Conservation (phyloP, 306 rosid genomes). For the Parietaria judaica region DNA sequence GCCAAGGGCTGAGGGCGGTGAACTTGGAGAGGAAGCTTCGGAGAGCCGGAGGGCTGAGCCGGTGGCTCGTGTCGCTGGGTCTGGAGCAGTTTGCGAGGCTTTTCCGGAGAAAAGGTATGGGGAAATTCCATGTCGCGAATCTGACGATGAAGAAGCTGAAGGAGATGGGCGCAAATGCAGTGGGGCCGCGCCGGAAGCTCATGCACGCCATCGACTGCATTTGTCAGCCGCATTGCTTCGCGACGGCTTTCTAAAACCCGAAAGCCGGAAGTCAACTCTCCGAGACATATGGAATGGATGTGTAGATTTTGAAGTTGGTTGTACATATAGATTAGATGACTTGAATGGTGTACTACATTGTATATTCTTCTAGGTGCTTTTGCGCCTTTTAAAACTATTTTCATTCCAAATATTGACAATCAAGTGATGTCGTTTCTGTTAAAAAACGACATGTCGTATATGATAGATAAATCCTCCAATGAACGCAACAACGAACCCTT, state of each 20-base stretch:
- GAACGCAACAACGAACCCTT: too few species aligned
- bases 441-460: too few species aligned
- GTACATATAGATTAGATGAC: neutral
- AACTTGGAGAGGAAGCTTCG: conserved; percentile 73
- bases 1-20: conserved; percentile 56
- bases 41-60: conserved; percentile 82
- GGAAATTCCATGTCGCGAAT: conserved; percentile 68
- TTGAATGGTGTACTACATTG: neutral
- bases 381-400: too few species aligned
- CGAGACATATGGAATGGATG: neutral
- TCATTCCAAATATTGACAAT: too few species aligned
- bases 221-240: conserved; percentile 69
- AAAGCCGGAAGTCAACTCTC: neutral
- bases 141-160: conserved; percentile 86
- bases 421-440: too few species aligned
- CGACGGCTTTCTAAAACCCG: conserved; percentile 12
- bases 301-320: neutral
- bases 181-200: conserved; percentile 95
- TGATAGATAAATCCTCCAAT: too few species aligned
- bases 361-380: too few species aligned
- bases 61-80: conserved; percentile 74
- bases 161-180: conserved; percentile 91
- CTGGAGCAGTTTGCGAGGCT: conserved; percentile 66
- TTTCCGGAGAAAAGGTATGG: conserved; percentile 53
- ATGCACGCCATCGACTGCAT: conserved; percentile 89